These are phyloP conservation scores for Silene vulgaris DNA, from an alignment of 179 eudicot genomes.

Conservation along the genomic window DNA sequence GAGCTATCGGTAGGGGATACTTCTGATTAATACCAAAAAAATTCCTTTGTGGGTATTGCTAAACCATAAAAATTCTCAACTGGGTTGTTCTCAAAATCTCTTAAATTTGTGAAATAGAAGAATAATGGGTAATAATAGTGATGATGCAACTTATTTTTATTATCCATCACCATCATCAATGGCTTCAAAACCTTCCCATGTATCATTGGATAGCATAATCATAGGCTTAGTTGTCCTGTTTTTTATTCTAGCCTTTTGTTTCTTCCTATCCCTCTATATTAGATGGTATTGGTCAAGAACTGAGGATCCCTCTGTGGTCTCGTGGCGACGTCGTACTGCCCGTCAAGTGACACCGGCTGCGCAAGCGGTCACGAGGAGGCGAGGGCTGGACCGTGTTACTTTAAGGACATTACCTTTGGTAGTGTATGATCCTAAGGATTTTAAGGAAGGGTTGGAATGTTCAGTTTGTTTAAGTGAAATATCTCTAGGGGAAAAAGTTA, in stretches of 20 bases:
- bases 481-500: constrained; percentile 54
- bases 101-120: neutral
- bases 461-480: constrained; percentile 72
- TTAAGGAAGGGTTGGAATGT: constrained; percentile 67
- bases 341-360: neutral
- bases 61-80: neutral
- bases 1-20: no score
- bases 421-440: constrained; percentile 37
- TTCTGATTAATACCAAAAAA: no score
- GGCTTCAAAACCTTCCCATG: constrained; percentile 23
- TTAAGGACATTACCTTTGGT: constrained; percentile 49
- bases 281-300: constrained; percentile 43
- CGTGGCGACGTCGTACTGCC: constrained; percentile 38
- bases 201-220: constrained; percentile 53
- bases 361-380: constrained; percentile 17
- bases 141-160: neutral
- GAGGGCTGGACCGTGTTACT: constrained; percentile 58
- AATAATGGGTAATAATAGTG: constrained; percentile 33
- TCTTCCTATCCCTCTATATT: constrained; percentile 54
- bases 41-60: constrained; percentile 20
- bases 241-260: constrained; percentile 42
- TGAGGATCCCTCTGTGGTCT: constrained; percentile 27
- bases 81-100: constrained; percentile 19
- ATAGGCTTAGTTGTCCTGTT: constrained; percentile 41
- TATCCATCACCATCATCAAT: constrained; percentile 14